A percentile compares a stretch with the other conserved stretches of the same genome.
Conservation (phyloP, 371 early-diverging fungal genomes). For the Chytridium lagenaria region DNA sequence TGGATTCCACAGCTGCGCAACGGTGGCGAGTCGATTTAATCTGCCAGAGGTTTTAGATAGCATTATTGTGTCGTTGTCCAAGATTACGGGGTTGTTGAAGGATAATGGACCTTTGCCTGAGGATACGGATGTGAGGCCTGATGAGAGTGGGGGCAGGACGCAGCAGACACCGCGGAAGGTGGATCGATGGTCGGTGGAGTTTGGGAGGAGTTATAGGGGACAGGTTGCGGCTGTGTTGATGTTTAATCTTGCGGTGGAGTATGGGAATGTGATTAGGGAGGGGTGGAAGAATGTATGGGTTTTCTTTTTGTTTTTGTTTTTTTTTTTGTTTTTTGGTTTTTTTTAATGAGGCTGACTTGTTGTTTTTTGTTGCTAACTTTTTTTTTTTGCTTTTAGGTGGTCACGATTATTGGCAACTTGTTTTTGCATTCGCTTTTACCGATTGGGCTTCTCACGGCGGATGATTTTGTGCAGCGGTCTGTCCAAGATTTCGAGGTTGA, state of each 20-base stretch:
- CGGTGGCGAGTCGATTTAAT: conserved; percentile 74
- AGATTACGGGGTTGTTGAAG: conserved; percentile 77
- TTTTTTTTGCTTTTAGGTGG: conserved; percentile 48
- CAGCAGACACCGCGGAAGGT: conserved; percentile 19
- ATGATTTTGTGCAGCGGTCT: conserved; percentile 76
- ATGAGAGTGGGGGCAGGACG: conserved; percentile 61
- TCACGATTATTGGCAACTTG: conserved; percentile 77
- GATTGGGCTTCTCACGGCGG: conserved; percentile 56
- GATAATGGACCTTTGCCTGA: conserved; percentile 43
- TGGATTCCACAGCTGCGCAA: conserved; percentile 81
- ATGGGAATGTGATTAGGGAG: conserved; percentile 70
- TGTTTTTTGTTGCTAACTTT: not conserved
- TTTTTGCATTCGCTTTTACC: conserved; percentile 75
- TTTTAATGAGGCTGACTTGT: too few relatives aligned
- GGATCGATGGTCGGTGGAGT: conserved; percentile 71
- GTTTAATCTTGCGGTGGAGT: conserved; percentile 77
- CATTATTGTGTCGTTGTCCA: conserved; percentile 74
- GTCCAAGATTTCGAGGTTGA: conserved; percentile 74
- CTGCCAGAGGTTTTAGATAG: conserved; percentile 79
- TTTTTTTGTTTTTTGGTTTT: not conserved
- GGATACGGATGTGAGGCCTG: conserved; percentile 64
- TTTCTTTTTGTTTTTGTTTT: not conserved
- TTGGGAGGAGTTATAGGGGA: conserved; percentile 87
- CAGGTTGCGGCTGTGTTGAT: conserved; percentile 87
- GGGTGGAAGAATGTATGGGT: conserved; percentile 75